Evolutionary conservation across 345 rosid species (phyloP).

Genomic region (Rhodomyrtus tomentosa): DNA sequence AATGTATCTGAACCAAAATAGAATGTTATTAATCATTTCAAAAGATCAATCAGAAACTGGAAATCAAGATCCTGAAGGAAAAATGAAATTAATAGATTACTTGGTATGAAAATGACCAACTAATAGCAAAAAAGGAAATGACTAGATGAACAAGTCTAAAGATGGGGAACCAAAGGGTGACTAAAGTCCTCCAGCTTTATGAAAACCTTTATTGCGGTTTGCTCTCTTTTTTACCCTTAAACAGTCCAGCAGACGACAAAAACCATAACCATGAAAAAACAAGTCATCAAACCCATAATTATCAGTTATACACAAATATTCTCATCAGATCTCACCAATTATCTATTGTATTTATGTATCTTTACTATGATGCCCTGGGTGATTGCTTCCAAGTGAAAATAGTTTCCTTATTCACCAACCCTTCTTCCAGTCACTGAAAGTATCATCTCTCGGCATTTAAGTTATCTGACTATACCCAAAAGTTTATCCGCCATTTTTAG

Average conservation of each 20-base stretch:
- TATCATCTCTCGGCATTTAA: neutral
- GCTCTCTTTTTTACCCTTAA: neutral
- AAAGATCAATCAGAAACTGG: neutral
- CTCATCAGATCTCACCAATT: neutral
- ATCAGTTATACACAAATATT: neutral
- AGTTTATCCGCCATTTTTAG: neutral
- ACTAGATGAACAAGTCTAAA: neutral
- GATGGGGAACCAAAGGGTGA: neutral
- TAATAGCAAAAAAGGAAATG: neutral
- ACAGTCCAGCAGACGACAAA: neutral
- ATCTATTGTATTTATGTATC: neutral
- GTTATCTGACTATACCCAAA: neutral
- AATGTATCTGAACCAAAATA: constrained; percentile 36
- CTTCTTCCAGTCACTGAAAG: neutral
- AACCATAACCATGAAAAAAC: neutral
- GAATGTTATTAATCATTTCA: neutral
- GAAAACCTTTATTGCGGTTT: neutral
- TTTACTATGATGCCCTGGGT: neutral
- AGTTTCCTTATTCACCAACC: neutral
- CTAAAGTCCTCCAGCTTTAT: neutral
- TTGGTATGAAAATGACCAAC: neutral
- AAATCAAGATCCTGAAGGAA: neutral
- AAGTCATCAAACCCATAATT: neutral
- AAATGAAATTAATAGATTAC: neutral
- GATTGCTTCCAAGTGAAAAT: neutral